Base-by-base conservation (phyloP, 306 rosid species). In the Castanea mollissima region DNA sequence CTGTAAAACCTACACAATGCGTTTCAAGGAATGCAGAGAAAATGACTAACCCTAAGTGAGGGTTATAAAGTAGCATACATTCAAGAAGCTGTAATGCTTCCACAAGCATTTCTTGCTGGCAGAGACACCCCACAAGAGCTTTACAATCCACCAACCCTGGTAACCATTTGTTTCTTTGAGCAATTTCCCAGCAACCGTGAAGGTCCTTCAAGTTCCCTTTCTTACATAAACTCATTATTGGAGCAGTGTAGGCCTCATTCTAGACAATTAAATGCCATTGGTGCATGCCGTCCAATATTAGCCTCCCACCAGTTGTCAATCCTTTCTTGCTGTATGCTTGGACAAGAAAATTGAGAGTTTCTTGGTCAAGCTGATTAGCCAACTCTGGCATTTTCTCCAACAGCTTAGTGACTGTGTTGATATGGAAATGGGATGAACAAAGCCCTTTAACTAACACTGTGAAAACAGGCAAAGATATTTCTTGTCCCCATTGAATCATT, bases 401-500 rank as follows among this genome's bases (percentile, higher is more conserved):
- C 78, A 91, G 82, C 51, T 58, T 74, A 77, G 83, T 31, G 62
- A 78, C 25, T 4, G 73, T 74, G 21, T 81, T 86, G 69, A 79
- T 82, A 69, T 72, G 91, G 46, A 88, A 81, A 79, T 64, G 84
- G 44, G 92, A 90, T 20, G 86, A 79, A 85, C 85, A 92, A 49
- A 88, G 88, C 63, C 76, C 77, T 71, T 79, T 85, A 70, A 91
- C 88, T 82, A 92, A 78, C 56, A 44, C 76, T 6, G 87, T 86
- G 71, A 85, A 85, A 54, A 82, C 84, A 6, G 88, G 81, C 76
- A 86, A 74, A 55, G 88, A 75, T 69, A 91, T 74, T 84, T 90
- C 91, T 80, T 95, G 98, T 5, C 97, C 99, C 98, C 97, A 92
- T 64, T 69, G 65, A 78, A 70, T 83, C 92, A 89, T 90, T 88